Conservation (phyloP, 2,329 filamentous ascomycete genomes). For the Fusarium stilboides region DNA sequence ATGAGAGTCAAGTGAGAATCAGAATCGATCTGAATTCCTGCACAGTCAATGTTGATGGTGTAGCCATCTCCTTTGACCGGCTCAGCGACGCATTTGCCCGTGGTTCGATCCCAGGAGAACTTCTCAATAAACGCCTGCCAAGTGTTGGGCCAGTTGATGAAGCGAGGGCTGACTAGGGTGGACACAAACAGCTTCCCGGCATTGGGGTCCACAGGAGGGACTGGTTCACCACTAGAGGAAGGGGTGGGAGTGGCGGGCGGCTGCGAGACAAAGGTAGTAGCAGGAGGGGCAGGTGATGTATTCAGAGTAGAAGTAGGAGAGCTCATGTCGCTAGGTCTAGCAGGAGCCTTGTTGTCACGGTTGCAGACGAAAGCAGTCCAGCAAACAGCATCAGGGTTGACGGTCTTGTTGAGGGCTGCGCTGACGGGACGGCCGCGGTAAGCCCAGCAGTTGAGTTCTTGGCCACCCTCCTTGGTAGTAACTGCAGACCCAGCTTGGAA, state of each 20-base stretch:
- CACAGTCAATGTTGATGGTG: slow-evolving; percentile 57
- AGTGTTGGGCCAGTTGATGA: slow-evolving; percentile 58
- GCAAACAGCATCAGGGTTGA: slow-evolving; percentile 57
- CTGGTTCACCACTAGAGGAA: slow-evolving; percentile 48
- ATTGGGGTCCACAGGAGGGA: slow-evolving; percentile 51
- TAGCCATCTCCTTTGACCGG: slow-evolving; percentile 55
- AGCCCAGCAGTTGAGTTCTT: slow-evolving; percentile 60
- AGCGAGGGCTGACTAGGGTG: slow-evolving; percentile 56
- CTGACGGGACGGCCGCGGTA: slow-evolving; percentile 60
- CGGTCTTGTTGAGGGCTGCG: slow-evolving; percentile 57
- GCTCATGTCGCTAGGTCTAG: slow-evolving; percentile 55
- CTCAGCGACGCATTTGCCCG: slow-evolving; percentile 54
- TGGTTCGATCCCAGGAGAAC: slow-evolving; percentile 58
- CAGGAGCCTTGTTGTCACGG: slow-evolving; percentile 53
- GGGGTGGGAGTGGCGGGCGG: slow-evolving; percentile 46
- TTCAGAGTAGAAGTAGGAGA: slow-evolving; percentile 55
- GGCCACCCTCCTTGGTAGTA: slow-evolving; percentile 58
- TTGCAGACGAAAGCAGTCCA: slow-evolving; percentile 62
- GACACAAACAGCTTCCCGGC: slow-evolving; percentile 53
- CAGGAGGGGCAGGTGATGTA: slow-evolving; percentile 52
- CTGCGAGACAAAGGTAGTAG: slow-evolving; percentile 54
- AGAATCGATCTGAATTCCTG: slow-evolving; percentile 56
- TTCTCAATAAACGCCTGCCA: slow-evolving; percentile 59
- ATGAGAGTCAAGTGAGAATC: slow-evolving; percentile 59
- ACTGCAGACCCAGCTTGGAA: slow-evolving; percentile 59